phyloP scores from a whole-genome alignment of 2,329 filamentous ascomycete genomes.

The Neurospora sp. region DNA sequence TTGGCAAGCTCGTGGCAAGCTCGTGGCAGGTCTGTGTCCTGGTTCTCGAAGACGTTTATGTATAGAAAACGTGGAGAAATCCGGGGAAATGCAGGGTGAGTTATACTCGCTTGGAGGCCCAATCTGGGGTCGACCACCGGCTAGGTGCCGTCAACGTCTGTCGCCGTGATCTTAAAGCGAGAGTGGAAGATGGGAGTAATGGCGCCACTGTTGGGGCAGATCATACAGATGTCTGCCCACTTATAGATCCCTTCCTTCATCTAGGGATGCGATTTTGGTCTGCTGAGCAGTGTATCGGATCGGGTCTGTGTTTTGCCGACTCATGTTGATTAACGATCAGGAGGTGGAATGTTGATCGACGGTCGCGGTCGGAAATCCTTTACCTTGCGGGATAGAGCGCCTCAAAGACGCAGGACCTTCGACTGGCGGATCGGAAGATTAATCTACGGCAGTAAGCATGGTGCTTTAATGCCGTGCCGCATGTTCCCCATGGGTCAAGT shows the following conservation, averaged over 20 bases:
- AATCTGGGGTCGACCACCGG: not conserved
- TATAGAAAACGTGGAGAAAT: conserved; percentile 11
- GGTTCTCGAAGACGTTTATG: conserved; percentile 6
- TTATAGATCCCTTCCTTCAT: not conserved
- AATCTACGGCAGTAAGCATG: not conserved
- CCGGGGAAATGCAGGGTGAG: conserved; percentile 13
- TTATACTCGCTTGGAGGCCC: conserved; percentile 10
- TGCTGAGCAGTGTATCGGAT: not conserved
- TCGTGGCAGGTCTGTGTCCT: conserved; percentile 1
- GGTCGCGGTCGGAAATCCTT: accelerated
- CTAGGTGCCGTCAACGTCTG: not conserved
- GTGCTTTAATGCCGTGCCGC: too few species aligned
- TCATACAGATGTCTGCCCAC: not conserved
- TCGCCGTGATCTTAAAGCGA: not conserved
- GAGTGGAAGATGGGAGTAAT: not conserved
- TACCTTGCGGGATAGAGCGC: not conserved
- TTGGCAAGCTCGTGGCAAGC: conserved; percentile 4
- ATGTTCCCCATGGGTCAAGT: too few species aligned
- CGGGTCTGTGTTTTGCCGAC: not conserved
- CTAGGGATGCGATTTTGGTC: not conserved
- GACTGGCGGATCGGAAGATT: not conserved
- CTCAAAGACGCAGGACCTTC: not conserved
- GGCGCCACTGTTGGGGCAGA: not conserved
- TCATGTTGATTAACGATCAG: not conserved
- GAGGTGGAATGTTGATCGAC: not conserved